phyloP scores from a whole-genome alignment of 768 basidiomycete genomes.

The Termitomyces heimii region DNA sequence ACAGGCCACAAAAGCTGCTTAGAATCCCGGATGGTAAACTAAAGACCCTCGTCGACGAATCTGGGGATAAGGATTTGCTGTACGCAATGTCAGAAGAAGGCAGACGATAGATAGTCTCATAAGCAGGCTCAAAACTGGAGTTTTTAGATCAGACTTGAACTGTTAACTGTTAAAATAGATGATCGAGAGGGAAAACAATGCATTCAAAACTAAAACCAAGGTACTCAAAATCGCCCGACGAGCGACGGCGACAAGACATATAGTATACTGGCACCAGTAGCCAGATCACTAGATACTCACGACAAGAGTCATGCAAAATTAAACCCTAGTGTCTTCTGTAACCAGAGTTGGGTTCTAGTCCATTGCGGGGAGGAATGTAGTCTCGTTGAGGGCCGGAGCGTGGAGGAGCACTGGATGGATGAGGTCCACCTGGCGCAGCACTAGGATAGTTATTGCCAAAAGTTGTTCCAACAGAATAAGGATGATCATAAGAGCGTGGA shows the following conservation, averaged over 20 bases:
- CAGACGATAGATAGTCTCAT: neutral
- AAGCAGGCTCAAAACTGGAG: neutral
- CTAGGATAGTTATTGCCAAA: conserved; percentile 49
- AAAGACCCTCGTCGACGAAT: conserved; percentile 52
- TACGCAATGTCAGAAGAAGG: conserved; percentile 33
- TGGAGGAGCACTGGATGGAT: conserved; percentile 23
- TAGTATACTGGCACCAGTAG: conserved; percentile 9
- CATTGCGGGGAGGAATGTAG: conserved; percentile 40
- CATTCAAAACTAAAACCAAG: conserved; percentile 8
- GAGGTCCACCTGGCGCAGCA: conserved; percentile 28
- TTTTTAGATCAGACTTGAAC: neutral
- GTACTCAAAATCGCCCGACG: conserved; percentile 1
- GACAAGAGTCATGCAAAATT: conserved; percentile 6
- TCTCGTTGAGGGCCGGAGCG: conserved; percentile 32
- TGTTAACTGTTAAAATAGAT: neutral
- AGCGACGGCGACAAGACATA: conserved; percentile 3
- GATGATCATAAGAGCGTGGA: conserved; percentile 45
- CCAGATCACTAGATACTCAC: conserved; percentile 9
- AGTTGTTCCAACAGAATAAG: conserved; percentile 34
- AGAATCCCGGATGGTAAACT: conserved; percentile 43
- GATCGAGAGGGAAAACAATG: neutral
- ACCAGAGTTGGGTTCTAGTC: conserved; percentile 27
- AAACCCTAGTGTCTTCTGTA: conserved; percentile 34
- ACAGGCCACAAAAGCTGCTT: conserved; percentile 46
- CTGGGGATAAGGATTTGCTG: conserved; percentile 44